Evolutionary conservation across 192 early-diverging fungal genomes (phyloP).

Genomic region (Podila verticillata): DNA sequence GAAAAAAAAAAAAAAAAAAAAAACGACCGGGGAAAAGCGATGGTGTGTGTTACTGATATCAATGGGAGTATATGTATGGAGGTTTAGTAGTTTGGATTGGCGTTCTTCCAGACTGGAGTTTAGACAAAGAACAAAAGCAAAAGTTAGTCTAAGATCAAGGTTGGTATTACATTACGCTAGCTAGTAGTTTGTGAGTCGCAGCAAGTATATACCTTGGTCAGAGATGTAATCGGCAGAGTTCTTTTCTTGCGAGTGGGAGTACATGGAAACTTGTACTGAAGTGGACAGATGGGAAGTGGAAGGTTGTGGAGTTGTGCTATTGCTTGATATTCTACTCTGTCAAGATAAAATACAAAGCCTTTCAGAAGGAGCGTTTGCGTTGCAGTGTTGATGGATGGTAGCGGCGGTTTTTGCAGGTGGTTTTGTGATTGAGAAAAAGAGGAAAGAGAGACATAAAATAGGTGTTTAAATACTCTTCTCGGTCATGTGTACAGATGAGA

Average conservation of each 20-base stretch:
- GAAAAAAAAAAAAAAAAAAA: not conserved
- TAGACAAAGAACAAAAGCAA: not conserved
- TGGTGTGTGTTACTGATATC: not conserved
- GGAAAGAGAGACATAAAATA: not conserved
- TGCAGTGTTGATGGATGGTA: not conserved
- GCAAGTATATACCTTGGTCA: constrained; percentile 73
- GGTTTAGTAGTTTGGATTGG: constrained; percentile 39
- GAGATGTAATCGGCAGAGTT: constrained; percentile 91
- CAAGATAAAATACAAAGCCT: constrained; percentile 24
- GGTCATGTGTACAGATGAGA: not conserved
- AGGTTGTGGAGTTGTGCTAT: not conserved
- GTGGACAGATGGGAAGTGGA: constrained; percentile 12
- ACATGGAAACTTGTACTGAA: constrained; percentile 64
- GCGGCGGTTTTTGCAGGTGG: not conserved
- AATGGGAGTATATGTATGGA: constrained; percentile 45
- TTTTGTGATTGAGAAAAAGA: not conserved
- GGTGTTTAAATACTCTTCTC: not conserved
- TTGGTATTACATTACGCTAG: not conserved
- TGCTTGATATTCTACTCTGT: constrained; percentile 28
- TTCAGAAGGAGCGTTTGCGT: not conserved
- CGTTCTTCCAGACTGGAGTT: constrained; percentile 49
- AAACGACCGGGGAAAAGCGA: not conserved
- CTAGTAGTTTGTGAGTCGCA: not conserved
- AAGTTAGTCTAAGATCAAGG: not conserved
- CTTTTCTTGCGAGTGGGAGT: constrained; percentile 86